Percentiles rank a stretch among this genome's conserved stretches.
Conservation (phyloP, 1,284 basidiomycete species). For the Phylloboletellus chloephorus region DNA sequence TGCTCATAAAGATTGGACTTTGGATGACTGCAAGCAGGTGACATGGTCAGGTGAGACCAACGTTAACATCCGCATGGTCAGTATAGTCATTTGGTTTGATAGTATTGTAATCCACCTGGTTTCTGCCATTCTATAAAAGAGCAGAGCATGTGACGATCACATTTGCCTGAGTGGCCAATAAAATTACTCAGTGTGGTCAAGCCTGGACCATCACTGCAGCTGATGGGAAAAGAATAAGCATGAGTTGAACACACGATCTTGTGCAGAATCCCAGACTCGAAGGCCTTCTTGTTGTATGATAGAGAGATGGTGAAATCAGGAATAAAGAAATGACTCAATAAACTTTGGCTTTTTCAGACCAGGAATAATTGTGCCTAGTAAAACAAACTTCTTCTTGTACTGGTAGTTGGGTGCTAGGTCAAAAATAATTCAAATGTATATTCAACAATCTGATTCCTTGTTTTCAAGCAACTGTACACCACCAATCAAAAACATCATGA, state of each 20-base stretch:
- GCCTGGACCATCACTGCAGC: neutral
- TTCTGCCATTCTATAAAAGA: neutral
- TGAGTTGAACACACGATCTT: neutral
- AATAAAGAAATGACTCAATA: conserved; percentile 8
- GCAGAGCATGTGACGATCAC: conserved; percentile 1
- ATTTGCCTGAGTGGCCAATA: conserved; percentile 2
- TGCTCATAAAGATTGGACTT: conserved; percentile 12
- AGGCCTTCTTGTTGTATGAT: conserved; percentile 1
- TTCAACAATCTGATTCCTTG: conserved; percentile 7
- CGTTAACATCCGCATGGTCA: neutral
- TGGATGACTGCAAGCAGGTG: conserved; percentile 6
- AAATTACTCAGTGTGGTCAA: neutral
- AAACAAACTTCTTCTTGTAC: conserved; percentile 7
- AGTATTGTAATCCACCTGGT: neutral
- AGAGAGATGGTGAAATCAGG: conserved; percentile 4
- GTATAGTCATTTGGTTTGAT: conserved; percentile 3
- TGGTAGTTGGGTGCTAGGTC: neutral
- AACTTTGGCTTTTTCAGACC: conserved; percentile 10
- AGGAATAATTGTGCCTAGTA: conserved; percentile 9
- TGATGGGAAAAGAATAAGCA: neutral
- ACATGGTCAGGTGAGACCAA: conserved; percentile 11
- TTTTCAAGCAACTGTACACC: conserved; percentile 3
- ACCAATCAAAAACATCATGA: conserved; percentile 5
- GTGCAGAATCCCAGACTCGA: conserved; percentile 1
- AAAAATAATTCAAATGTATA: conserved; percentile 11